Conservation (phyloP, 2,329 filamentous ascomycete species). For the Penicillium verrucosum region DNA sequence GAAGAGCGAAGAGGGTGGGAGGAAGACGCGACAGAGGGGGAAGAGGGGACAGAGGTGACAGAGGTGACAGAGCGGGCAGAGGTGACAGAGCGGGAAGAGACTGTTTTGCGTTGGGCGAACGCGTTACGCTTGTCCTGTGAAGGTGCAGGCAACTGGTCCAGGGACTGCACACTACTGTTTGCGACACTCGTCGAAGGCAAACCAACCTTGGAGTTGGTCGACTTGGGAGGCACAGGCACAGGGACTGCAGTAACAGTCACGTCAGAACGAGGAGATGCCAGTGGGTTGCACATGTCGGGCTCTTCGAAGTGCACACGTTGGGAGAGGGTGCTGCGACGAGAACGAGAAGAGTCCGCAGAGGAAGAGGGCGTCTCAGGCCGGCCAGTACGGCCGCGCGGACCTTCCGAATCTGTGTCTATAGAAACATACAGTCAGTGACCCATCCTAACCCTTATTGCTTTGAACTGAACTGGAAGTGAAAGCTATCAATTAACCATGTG, state of each 20-base stretch:
- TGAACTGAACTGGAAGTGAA: not conserved
- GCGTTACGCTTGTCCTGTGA: not conserved
- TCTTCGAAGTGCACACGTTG: not conserved
- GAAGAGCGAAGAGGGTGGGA: no score
- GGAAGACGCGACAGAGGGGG: no score
- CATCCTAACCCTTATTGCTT: not conserved
- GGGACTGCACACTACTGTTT: not conserved
- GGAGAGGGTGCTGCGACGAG: not conserved
- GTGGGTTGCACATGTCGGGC: not conserved
- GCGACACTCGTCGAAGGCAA: not conserved
- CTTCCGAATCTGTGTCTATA: not conserved
- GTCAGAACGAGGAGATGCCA: not conserved
- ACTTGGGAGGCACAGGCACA: not conserved
- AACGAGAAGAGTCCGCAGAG: not conserved
- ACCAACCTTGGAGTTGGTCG: not conserved
- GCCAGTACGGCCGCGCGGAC: not conserved
- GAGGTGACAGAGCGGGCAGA: not conserved
- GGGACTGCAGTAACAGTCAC: not conserved
- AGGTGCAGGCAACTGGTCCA: not conserved
- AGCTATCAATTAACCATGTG: not conserved
- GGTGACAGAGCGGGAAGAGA: no score
- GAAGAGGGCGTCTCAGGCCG: not conserved
- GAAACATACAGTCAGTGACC: not conserved
- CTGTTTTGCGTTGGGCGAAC: not conserved
- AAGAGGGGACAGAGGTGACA: not conserved